phyloP scores from a whole-genome alignment of 495 filamentous ascomycete species.

The Talaromyces liani region DNA sequence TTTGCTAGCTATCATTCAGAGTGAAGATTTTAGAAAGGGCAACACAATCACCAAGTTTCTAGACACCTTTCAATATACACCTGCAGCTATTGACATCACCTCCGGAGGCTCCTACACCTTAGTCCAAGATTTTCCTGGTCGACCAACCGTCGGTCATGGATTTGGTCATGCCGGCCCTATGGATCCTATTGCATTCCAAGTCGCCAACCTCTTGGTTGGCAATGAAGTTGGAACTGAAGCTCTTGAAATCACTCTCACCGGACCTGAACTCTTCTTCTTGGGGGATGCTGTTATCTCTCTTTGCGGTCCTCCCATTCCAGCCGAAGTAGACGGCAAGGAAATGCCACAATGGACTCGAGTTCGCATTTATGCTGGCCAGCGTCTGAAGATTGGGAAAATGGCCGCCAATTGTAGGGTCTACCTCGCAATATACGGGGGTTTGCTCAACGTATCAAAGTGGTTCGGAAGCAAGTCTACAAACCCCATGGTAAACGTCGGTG shows the following conservation, averaged over 20 bases:
- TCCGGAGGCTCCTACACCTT: conserved; percentile 48
- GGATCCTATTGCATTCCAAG: conserved; percentile 45
- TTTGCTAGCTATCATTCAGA: conserved; percentile 36
- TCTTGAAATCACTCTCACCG: conserved; percentile 52
- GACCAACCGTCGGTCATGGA: conserved; percentile 44
- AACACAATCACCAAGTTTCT: conserved; percentile 49
- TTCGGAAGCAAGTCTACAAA: conserved; percentile 54
- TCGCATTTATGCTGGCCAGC: conserved; percentile 41
- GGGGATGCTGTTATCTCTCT: conserved; percentile 41
- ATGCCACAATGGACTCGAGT: conserved; percentile 48
- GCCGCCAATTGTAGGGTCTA: conserved; percentile 31
- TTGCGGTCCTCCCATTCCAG: conserved; percentile 45
- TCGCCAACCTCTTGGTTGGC: conserved; percentile 53
- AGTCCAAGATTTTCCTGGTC: conserved; percentile 50
- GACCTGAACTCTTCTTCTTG: conserved; percentile 50
- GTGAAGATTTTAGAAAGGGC: conserved; percentile 34
- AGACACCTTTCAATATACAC: conserved; percentile 38
- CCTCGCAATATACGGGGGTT: conserved; percentile 51
- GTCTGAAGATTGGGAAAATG: conserved; percentile 46
- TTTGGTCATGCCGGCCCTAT: conserved; percentile 47
- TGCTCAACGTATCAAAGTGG: conserved; percentile 33
- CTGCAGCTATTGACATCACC: conserved; percentile 50
- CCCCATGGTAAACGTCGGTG: conserved; percentile 49
- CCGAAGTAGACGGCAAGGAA: conserved; percentile 36
- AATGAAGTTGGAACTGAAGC: conserved; percentile 44